Conservation (phyloP, 352 stramenopile species). For the Phytopythium kandeliae region DNA sequence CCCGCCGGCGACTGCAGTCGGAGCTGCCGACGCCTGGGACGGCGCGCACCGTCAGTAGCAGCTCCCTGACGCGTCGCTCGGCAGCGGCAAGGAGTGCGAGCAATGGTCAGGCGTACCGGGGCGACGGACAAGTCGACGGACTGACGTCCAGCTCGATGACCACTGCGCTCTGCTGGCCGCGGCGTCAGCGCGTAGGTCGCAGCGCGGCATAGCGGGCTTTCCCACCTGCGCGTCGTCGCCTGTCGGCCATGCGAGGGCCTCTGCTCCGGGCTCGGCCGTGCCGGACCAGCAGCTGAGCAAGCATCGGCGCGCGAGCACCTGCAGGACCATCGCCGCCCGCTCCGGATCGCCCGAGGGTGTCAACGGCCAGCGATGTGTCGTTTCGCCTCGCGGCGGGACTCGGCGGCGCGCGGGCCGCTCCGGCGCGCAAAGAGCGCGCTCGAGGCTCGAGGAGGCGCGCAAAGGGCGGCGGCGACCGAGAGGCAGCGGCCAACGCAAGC, state of each 20-base stretch:
- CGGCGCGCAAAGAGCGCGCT: neutral
- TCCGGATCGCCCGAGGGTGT: neutral
- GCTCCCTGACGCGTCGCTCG: too few species aligned
- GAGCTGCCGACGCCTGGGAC: neutral
- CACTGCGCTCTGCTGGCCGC: neutral
- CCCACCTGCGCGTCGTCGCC: neutral
- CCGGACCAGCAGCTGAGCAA: slow-evolving; percentile 4
- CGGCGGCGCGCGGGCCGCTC: neutral
- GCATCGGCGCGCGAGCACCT: neutral
- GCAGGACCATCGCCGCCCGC: neutral
- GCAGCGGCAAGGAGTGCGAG: too few species aligned
- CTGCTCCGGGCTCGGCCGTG: neutral
- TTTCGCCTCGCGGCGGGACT: too few species aligned
- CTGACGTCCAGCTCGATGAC: neutral
- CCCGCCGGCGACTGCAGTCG: neutral
- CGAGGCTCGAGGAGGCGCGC: too few species aligned
- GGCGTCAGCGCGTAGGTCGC: neutral
- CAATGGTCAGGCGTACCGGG: neutral
- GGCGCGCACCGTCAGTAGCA: too few species aligned
- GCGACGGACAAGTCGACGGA: neutral
- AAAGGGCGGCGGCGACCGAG: neutral
- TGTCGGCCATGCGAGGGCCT: too few species aligned
- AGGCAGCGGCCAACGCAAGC: neutral
- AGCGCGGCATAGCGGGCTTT: too few species aligned
- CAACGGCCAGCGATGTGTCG: neutral